Conservation (phyloP, 257 asterid species). For the Rehmannia glutinosa region DNA sequence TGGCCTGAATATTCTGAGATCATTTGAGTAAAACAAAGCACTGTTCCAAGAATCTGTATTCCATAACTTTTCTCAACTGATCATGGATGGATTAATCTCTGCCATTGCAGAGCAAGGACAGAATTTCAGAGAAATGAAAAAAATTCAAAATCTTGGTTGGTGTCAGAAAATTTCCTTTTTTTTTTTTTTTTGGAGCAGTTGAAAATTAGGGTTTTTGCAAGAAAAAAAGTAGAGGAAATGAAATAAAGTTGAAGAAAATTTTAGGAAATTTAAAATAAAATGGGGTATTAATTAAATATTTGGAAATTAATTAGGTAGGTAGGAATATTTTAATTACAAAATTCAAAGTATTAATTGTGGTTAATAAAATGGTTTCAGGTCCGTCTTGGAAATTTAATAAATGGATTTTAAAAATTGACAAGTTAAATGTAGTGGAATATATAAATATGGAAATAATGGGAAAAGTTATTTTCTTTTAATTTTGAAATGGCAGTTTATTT, state of each 20-base stretch:
- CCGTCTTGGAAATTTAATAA: conserved; percentile 82
- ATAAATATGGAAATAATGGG: conserved; percentile 23
- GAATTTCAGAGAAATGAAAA: conserved; percentile 26
- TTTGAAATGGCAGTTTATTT: conserved; percentile 36
- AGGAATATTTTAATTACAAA: conserved; percentile 62
- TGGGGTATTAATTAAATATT: conserved; percentile 27
- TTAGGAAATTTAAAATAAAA: conserved; percentile 26
- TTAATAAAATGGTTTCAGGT: conserved; percentile 80
- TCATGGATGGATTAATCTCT: conserved; percentile 26
- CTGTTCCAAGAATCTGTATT: conserved; percentile 27
- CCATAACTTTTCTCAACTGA: conserved; percentile 28
- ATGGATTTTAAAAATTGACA: conserved; percentile 35
- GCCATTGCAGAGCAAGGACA: conserved; percentile 45
- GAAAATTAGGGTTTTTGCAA: conserved; percentile 46
- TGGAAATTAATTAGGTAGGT: conserved; percentile 33
- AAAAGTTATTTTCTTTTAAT: conserved; percentile 20
- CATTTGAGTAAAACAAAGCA: conserved; percentile 35
- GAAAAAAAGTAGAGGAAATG: conserved; percentile 31
- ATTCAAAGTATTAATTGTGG: conserved; percentile 70
- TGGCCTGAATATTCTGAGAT: conserved; percentile 38
- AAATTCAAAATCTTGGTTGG: conserved; percentile 21
- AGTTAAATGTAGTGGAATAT: conserved; percentile 42
- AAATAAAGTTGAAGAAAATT: conserved; percentile 38
- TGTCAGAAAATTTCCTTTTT: conserved; percentile 17
- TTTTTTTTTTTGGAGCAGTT: no score